phyloP scores from a whole-genome alignment of 805 yeast genomes.

The Teunomyces barrocoloradensis region DNA sequence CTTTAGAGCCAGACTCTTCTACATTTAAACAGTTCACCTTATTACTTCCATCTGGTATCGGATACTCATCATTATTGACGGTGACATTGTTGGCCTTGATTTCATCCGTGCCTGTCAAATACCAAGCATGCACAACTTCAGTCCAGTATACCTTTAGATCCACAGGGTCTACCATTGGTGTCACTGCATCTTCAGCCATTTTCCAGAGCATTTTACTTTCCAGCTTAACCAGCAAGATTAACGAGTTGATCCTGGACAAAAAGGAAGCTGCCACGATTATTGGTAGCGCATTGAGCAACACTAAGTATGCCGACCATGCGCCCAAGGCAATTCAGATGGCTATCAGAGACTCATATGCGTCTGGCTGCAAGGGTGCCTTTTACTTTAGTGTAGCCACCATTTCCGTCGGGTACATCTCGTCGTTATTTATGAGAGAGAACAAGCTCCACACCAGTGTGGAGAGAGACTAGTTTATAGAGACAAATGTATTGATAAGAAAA shows the following conservation, averaged over 20 bases:
- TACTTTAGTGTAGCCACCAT: conserved; percentile 44
- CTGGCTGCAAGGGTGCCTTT: conserved; percentile 54
- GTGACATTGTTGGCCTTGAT: conserved; percentile 72
- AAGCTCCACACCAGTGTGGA: conserved; percentile 52
- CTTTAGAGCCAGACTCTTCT: conserved; percentile 27
- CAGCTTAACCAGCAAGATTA: conserved; percentile 15
- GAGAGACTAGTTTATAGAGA: conserved; percentile 24
- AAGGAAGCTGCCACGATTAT: conserved; percentile 44
- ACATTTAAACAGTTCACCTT: conserved; percentile 41
- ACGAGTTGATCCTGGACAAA: conserved; percentile 23
- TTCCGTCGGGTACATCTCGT: conserved; percentile 37
- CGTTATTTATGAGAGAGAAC: conserved; percentile 56
- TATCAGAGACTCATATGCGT: conserved; percentile 49
- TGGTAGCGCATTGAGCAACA: conserved; percentile 50
- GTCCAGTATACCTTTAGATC: conserved; percentile 87
- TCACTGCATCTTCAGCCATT: conserved; percentile 63
- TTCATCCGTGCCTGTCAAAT: conserved; percentile 64
- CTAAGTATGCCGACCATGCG: conserved; percentile 52
- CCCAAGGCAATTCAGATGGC: conserved; percentile 50
- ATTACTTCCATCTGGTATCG: conserved; percentile 57
- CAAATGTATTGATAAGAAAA: neutral
- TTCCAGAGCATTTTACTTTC: conserved; percentile 50
- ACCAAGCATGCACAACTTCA: conserved; percentile 84
- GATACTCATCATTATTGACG: conserved; percentile 66
- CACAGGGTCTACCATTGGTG: conserved; percentile 84